phyloP scores from a whole-genome alignment of 1,139 yeast species.

The Ashbya aceris region DNA sequence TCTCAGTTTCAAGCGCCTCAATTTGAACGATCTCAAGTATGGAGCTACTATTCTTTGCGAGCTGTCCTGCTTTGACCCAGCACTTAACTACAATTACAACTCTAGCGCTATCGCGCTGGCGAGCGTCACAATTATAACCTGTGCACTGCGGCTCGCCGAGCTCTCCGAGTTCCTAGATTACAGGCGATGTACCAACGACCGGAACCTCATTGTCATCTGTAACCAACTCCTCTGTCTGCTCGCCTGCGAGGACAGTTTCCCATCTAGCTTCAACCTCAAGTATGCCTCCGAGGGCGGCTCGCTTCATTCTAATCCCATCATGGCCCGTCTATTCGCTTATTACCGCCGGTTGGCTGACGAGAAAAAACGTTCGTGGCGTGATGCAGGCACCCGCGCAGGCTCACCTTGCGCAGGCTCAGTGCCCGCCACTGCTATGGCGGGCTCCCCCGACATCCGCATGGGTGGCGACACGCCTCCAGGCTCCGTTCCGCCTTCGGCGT shows the following conservation, averaged over 20 bases:
- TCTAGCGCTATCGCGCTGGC: constrained; percentile 51
- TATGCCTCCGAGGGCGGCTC: constrained; percentile 14
- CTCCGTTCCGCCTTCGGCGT: no score
- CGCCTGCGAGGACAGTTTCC: constrained; percentile 9
- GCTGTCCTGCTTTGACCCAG: constrained; percentile 53
- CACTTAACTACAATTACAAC: constrained; percentile 46
- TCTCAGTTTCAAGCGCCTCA: constrained; percentile 12
- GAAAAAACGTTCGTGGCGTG: not conserved
- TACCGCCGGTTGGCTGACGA: constrained; percentile 1
- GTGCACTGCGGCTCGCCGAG: constrained; percentile 16
- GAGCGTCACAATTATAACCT: constrained; percentile 31
- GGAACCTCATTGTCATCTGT: constrained; percentile 12
- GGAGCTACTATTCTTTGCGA: constrained; percentile 58
- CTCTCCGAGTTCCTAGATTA: constrained; percentile 17
- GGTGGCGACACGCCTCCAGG: not conserved
- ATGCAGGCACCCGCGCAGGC: no score
- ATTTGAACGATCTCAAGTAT: constrained; percentile 41
- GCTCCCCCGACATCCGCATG: not conserved
- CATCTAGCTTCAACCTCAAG: constrained; percentile 26
- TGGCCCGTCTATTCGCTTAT: constrained; percentile 6
- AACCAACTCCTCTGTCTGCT: constrained; percentile 13
- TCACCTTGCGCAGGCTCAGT: not conserved
- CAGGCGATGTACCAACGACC: constrained; percentile 11
- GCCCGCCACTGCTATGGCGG: not conserved
- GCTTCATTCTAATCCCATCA: constrained; percentile 9